phyloP scores from a whole-genome alignment of 805 yeast genomes.

The Komagataella ulmi region DNA sequence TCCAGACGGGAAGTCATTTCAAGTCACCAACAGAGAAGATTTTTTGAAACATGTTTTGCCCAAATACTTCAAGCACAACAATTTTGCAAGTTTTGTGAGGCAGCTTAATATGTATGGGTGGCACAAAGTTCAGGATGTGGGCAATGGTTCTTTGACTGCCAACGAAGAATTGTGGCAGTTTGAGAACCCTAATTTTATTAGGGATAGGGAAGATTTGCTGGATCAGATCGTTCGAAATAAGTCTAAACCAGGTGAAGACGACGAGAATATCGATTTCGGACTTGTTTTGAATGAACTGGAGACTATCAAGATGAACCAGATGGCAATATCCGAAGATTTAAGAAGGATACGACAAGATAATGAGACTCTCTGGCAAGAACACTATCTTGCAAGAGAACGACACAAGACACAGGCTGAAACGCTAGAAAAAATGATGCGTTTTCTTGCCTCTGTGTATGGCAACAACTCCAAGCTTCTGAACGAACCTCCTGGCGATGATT shows the following conservation, averaged over 20 bases:
- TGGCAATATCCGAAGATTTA: conserved; percentile 73
- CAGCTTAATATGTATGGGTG: conserved; percentile 98
- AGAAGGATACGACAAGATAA: conserved; percentile 77
- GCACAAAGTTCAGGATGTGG: conserved; percentile 95
- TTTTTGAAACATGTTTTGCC: conserved; percentile 83
- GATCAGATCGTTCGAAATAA: conserved; percentile 76
- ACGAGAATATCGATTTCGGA: conserved; percentile 32
- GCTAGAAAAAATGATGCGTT: conserved; percentile 74
- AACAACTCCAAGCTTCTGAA: conserved; percentile 33
- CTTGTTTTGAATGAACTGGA: conserved; percentile 61
- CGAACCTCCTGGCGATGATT: conserved; percentile 10
- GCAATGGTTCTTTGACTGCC: conserved; percentile 51
- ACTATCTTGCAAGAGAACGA: conserved; percentile 69
- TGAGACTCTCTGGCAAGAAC: conserved; percentile 85
- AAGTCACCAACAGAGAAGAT: conserved; percentile 70
- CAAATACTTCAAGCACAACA: conserved; percentile 86
- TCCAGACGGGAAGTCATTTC: conserved; percentile 73
- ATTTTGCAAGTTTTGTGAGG: conserved; percentile 91
- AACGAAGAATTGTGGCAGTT: conserved; percentile 84
- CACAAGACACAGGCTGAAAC: conserved; percentile 81
- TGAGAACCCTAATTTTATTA: conserved; percentile 65
- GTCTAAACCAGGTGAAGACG: conserved; percentile 26
- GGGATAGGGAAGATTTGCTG: conserved; percentile 71
- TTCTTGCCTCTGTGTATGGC: conserved; percentile 75
- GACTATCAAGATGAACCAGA: conserved; percentile 62